Conservation (phyloP, 768 basidiomycete genomes). For the Boletus tylopilopsis region DNA sequence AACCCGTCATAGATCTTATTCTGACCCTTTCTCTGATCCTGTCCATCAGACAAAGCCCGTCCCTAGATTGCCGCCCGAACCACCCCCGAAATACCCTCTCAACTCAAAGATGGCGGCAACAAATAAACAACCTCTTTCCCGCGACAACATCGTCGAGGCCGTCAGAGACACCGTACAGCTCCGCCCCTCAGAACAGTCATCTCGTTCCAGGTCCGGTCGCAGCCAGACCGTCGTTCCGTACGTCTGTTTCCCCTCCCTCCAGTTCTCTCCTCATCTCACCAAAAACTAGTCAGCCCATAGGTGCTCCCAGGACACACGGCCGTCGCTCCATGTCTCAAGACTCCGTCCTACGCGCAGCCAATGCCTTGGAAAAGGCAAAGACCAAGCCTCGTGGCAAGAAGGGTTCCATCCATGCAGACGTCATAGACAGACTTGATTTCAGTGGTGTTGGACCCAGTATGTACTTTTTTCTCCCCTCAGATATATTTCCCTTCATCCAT, state of each 20-base stretch:
- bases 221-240: slow-evolving; percentile 48
- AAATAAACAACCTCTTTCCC: slow-evolving; percentile 28
- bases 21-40: slow-evolving; percentile 53
- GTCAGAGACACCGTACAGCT: slow-evolving; percentile 67
- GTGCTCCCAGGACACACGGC: slow-evolving; percentile 25
- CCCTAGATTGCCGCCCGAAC: slow-evolving; percentile 42
- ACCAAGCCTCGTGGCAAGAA: slow-evolving; percentile 57
- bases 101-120: slow-evolving; percentile 26
- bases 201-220: slow-evolving; percentile 49
- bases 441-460: slow-evolving; percentile 80
- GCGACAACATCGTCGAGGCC: slow-evolving; percentile 52
- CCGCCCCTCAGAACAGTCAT: slow-evolving; percentile 39
- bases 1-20: slow-evolving; percentile 42
- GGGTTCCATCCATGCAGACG: slow-evolving; percentile 79
- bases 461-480: slow-evolving; percentile 29
- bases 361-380: slow-evolving; percentile 43
- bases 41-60: slow-evolving; percentile 25
- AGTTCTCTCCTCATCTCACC: slow-evolving; percentile 16
- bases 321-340: slow-evolving; percentile 52
- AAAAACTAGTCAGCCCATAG: slow-evolving; percentile 22
- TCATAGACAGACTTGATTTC: slow-evolving; percentile 85
- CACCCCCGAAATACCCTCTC: slow-evolving; percentile 28
- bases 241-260: slow-evolving; percentile 9
- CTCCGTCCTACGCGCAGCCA: slow-evolving; percentile 38
- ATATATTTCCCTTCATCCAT: background rate